Percentiles rank a stretch among this genome's conserved stretches.
These are phyloP conservation scores for Carpinus viminea DNA, from an alignment of 306 rosid genomes.

Conservation along the genomic window DNA sequence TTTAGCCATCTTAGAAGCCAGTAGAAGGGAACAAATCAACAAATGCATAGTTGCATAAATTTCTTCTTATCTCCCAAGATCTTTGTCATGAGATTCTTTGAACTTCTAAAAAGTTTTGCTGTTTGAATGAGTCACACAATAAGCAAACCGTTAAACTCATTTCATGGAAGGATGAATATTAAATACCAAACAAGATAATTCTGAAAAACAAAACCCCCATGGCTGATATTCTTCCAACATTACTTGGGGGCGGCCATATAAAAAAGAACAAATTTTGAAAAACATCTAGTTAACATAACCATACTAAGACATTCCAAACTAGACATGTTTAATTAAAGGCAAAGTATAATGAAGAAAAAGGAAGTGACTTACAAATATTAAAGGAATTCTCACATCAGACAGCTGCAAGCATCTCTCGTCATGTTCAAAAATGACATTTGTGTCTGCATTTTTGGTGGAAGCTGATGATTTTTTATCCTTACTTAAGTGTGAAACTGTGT, in stretches of 20 bases:
- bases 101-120: not conserved
- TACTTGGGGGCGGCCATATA: not conserved
- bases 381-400: slow-evolving; percentile 74
- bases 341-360: slow-evolving; percentile 21
- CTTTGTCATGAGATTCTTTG: not conserved
- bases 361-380: slow-evolving; percentile 67
- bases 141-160: not conserved
- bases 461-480: slow-evolving; percentile 44
- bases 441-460: slow-evolving; percentile 38
- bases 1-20: not conserved
- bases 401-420: slow-evolving; percentile 71
- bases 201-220: too few relatives aligned
- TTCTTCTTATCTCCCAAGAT: not conserved
- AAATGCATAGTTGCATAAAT: not conserved
- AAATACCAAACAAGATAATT: not conserved
- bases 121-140: not conserved
- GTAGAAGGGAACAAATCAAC: not conserved
- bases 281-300: not conserved
- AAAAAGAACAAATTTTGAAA: not conserved
- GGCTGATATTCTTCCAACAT: not conserved
- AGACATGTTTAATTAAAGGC: slow-evolving; percentile 1
- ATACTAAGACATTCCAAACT: not conserved
- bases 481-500: slow-evolving; percentile 60
- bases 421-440: slow-evolving; percentile 41
- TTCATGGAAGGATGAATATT: not conserved